Base-by-base conservation (phyloP, 2,329 filamentous ascomycete genomes). In the Paraphoma chrysanthemicola region DNA sequence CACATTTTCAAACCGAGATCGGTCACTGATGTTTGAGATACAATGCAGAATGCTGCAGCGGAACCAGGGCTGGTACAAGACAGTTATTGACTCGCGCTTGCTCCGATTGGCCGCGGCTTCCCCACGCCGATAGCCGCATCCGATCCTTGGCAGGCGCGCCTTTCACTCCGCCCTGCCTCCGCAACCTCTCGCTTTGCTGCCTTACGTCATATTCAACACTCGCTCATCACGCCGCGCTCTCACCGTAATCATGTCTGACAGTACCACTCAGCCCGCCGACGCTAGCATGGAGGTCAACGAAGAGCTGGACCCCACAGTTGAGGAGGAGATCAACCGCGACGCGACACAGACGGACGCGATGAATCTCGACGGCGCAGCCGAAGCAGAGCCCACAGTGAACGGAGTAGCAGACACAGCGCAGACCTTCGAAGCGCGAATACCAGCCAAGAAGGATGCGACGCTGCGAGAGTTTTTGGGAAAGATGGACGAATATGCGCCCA, bases 401-500 rank as follows among this genome's bases (percentile, higher is more conserved):
- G 75, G 72, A 18, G 57, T 70, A 11, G 41, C 62, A 60, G 70
- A 85, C 47, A 81, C 80, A 41, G 75, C 83, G 9, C 75, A 79
- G 6, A 77, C 83, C 6, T 77, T 83, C 42, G 89, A 91, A 56
- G 78, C 88, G 41, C 87, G 86, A 70, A 81, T 91, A 62, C 88
- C 90, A 1, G 89, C 89, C 50, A 92, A 93, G 75, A 98, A 98
- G 79, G 95, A 99, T 79, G 89, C 90, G 17, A 96, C 91, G 39
- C 81, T 99, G 64, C 90, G 93, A 72, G 94, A 98, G 78, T 97
- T 99, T 73, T 79, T 99, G 16, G 86, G 86, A 63, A 97, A 97
- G 83, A 98, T 99, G 90, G 95, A 99, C 74, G 95, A 99, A 71
- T 98, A 95, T 79, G 93, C 95, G 58, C 95, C 95, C 10, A 97